Evolutionary conservation across 2,329 filamentous ascomycete species (phyloP), one percentile per base, ranked within the genome.

Genomic region (Pseudogymnoascus sp.): DNA sequence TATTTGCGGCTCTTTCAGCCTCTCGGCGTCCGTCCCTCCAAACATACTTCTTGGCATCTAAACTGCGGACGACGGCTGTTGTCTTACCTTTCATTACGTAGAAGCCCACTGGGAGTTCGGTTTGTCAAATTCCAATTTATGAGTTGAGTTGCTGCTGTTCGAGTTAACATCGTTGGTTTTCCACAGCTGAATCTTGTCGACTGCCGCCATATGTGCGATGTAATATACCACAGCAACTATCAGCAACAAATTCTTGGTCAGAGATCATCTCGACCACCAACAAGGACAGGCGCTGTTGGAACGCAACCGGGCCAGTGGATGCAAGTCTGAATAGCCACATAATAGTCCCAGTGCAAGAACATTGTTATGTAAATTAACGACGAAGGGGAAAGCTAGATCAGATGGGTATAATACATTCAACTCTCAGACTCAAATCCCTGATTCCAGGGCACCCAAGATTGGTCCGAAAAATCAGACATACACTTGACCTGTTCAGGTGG

Each of bases 401-500:
- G 21, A 14, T 14, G 42, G 42, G 42, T 46, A 31, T 46, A 46
- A 46, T 25, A 46, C 28, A 56, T 34, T 36, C 10, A 34, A 21
- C 16, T 56, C 1, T 14, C 8, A 14, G 50, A 7, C 28, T 56
- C 50, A 21, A 56, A 56, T 14, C 50, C 60, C 36, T 61, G 34
- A 37, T 67, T 62, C 64, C 63, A 63, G 16, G 63, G 63, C 10
- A 60, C 31, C 65, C 62, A 66, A 62, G 63, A 44, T 25, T 65
- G 64, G 31, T 64, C 56, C n/a, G 31, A 34, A 44, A 62, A 62
- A 36, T 59, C 42, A 36, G 61, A 16, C 62, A 65, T 66, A 64
- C 66, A 67, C 59, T 67, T 67, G 6, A 67, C 62, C 38, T 63
- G 25, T 28, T 67, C 61, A 12, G 64, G 66, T 25, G 66, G 66